phyloP scores from a whole-genome alignment of 108 stramenopile genomes.

The Licmophora abbreviata region DNA sequence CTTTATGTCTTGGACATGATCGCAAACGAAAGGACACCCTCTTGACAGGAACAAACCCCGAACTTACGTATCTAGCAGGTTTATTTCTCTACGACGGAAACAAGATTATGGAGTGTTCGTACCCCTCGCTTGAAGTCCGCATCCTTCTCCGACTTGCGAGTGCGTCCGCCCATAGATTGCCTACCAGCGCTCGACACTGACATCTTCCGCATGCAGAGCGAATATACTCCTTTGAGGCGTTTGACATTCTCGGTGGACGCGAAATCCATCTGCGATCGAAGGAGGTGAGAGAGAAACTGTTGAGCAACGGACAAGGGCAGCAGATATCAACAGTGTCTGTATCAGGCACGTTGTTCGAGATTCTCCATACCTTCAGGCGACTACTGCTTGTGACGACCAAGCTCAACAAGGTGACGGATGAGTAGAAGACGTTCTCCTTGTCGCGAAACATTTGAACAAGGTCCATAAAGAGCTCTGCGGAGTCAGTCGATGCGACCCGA shows the following conservation, averaged over 20 bases:
- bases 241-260: slow-evolving; percentile 36
- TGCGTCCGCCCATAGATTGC: neutral
- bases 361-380: neutral
- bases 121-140: neutral
- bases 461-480: slow-evolving; percentile 61
- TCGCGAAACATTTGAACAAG: slow-evolving; percentile 86
- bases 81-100: neutral
- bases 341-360: neutral
- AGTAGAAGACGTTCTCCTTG: slow-evolving; percentile 53
- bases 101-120: neutral
- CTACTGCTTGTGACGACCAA: neutral
- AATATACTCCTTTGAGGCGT: slow-evolving; percentile 32
- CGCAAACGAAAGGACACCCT: too few species aligned
- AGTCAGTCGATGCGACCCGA: slow-evolving; percentile 29
- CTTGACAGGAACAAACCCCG: too few species aligned
- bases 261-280: slow-evolving; percentile 9
- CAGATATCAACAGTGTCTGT: neutral
- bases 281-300: neutral
- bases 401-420: slow-evolving; percentile 25
- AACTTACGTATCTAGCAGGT: too few species aligned
- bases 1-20: too few species aligned
- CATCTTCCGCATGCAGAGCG: neutral
- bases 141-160: neutral
- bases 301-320: neutral
- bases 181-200: neutral